A percentile compares a stretch with the other conserved stretches of the same genome.
These are phyloP conservation scores for Hypoxylon crocopeplum DNA, from an alignment of 495 filamentous ascomycete species.

Conservation along the genomic window DNA sequence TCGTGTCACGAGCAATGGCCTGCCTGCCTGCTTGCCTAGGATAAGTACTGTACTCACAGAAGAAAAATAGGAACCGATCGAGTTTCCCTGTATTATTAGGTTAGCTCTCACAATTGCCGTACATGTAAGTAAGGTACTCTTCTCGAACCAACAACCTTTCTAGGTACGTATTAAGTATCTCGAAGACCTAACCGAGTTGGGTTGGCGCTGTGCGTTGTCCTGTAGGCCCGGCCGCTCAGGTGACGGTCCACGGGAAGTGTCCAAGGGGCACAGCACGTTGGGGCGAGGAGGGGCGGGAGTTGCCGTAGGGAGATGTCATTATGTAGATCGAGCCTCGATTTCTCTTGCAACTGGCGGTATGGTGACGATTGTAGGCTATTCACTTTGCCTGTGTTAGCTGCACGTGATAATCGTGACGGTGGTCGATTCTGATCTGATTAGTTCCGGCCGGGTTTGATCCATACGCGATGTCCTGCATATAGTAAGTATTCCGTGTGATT, in stretches of 20 bases:
- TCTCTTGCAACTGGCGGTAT: too few species aligned
- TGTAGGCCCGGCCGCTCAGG: constrained; percentile 10
- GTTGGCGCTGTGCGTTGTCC: not conserved
- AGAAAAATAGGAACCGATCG: constrained; percentile 16
- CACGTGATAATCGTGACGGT: not conserved
- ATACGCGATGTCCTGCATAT: constrained; percentile 4
- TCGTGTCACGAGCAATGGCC: not conserved
- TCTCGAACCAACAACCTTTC: too few species aligned
- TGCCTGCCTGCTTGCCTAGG: constrained; percentile 1
- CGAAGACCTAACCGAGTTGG: not conserved
- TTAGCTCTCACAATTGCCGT: too few species aligned
- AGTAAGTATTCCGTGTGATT: constrained; percentile 5
- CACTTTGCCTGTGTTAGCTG: too few species aligned
- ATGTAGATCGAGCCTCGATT: constrained; percentile 6
- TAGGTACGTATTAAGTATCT: not conserved
- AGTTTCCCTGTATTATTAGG: not conserved
- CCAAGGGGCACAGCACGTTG: constrained; percentile 25
- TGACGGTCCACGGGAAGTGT: constrained; percentile 23
- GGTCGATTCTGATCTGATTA: not conserved
- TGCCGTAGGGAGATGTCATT: constrained; percentile 8
- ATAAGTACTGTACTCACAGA: not conserved
- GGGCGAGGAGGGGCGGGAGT: constrained; percentile 22
- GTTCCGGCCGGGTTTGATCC: too few species aligned
- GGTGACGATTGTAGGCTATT: too few species aligned
- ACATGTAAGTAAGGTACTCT: too few species aligned